These are phyloP conservation scores for Ustilago sp. DNA, from an alignment of 1,284 basidiomycete genomes.

Conservation along the genomic window DNA sequence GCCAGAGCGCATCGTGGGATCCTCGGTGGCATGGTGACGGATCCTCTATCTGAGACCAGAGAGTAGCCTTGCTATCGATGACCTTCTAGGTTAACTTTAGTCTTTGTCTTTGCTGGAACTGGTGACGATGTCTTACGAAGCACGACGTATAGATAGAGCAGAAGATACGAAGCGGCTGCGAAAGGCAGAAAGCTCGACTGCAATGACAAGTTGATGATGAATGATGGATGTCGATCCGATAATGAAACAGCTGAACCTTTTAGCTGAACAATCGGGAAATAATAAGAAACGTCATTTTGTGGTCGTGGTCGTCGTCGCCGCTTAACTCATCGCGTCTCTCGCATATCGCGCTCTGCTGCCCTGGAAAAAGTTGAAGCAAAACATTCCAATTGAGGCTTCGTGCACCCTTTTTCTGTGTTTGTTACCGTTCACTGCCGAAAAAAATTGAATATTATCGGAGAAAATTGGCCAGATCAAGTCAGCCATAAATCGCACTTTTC, in stretches of 20 bases:
- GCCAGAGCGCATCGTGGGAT: slow-evolving; percentile 23
- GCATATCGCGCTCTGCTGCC: slow-evolving; percentile 31
- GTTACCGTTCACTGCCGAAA: slow-evolving; percentile 18
- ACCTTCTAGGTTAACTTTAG: neutral
- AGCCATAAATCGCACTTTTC: neutral
- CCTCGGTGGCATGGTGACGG: slow-evolving; percentile 24
- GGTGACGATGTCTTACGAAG: neutral
- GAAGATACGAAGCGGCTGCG: neutral
- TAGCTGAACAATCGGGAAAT: neutral
- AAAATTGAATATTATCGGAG: neutral
- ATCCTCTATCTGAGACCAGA: neutral
- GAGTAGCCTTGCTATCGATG: neutral
- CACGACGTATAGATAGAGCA: neutral
- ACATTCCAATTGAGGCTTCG: neutral
- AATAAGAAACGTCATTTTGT: slow-evolving; percentile 9
- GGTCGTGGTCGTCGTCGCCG: neutral
- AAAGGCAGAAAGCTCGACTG: neutral
- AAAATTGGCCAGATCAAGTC: slow-evolving; percentile 2
- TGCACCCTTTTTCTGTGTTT: neutral
- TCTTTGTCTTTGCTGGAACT: neutral
- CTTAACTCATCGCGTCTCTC: neutral
- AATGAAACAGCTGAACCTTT: neutral
- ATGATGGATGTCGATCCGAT: neutral
- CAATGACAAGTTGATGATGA: neutral
- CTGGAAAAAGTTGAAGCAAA: neutral